Conservation (phyloP, 2,329 filamentous ascomycete species). For the Monilinia aucupariae region DNA sequence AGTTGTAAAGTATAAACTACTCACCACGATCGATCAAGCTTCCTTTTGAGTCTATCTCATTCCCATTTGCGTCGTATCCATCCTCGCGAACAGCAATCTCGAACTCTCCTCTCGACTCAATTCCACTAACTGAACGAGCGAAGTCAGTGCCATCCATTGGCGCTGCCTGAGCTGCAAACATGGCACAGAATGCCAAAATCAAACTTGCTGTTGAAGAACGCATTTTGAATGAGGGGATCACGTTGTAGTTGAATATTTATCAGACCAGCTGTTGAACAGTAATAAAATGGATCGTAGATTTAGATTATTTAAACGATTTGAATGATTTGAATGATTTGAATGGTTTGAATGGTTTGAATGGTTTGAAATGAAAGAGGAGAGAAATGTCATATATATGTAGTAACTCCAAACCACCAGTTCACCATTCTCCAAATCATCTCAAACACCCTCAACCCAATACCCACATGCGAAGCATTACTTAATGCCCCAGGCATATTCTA, state of each 20-base stretch:
- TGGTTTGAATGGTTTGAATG: not conserved
- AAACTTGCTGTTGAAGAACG: constrained; percentile 28
- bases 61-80: not conserved
- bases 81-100: not conserved
- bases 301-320: not conserved
- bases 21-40: not conserved
- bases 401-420: not conserved
- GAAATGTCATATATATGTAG: not conserved
- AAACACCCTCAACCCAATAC: not conserved
- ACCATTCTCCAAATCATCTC: constrained; percentile 3
- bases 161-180: constrained; percentile 26
- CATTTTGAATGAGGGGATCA: constrained; percentile 21
- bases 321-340: not conserved
- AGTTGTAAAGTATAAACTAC: not conserved
- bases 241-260: not conserved
- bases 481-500: not conserved
- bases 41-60: constrained; percentile 5
- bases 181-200: constrained; percentile 28
- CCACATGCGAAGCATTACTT: not conserved
- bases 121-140: constrained; percentile 13
- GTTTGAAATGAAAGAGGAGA: not conserved
- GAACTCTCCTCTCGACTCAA: constrained; percentile 8
- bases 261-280: constrained; percentile 12
- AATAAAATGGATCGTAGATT: not conserved
- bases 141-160: constrained; percentile 17